A percentile compares a stretch with the other conserved stretches of the same genome.
Conservation (phyloP, 208 protist genomes). For the Trypanosoma rangeli region DNA sequence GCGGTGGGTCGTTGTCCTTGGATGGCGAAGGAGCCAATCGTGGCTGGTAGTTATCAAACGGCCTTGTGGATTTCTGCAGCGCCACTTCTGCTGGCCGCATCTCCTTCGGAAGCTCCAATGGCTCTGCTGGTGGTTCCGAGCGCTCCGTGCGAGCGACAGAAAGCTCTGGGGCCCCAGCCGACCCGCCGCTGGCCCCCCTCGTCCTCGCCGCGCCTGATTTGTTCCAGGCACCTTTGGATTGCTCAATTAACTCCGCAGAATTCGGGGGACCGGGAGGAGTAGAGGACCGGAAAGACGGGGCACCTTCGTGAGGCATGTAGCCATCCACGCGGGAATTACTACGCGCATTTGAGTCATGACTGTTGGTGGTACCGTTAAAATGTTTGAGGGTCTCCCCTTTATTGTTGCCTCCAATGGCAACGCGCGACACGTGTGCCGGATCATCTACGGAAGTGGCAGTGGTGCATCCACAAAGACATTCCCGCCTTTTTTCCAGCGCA, state of each 20-base stretch:
- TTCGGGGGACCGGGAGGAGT: background rate
- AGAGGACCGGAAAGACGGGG: background rate
- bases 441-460: background rate
- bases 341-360: background rate
- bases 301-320: slow-evolving; percentile 12
- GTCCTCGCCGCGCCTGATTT: no score
- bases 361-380: background rate
- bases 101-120: slow-evolving; percentile 54
- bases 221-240: background rate
- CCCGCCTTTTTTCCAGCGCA: slow-evolving; percentile 49
- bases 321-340: slow-evolving; percentile 19
- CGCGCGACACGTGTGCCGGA: background rate
- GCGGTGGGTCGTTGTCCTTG: slow-evolving; percentile 71
- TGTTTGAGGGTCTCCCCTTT: background rate
- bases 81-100: slow-evolving; percentile 51
- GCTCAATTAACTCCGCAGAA: background rate
- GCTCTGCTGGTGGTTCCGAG: slow-evolving; percentile 48
- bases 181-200: slow-evolving; percentile 1
- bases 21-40: slow-evolving; percentile 68
- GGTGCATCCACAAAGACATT: slow-evolving; percentile 28
- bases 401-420: slow-evolving; percentile 1
- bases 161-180: slow-evolving; percentile 32
- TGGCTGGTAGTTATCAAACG: slow-evolving; percentile 49
- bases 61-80: slow-evolving; percentile 70
- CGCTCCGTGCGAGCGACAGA: slow-evolving; percentile 31